Evolutionary conservation across 2,329 filamentous ascomycete genomes (phyloP), one percentile per base, ranked within the genome.

Genomic region (Penicillium crustosum): DNA sequence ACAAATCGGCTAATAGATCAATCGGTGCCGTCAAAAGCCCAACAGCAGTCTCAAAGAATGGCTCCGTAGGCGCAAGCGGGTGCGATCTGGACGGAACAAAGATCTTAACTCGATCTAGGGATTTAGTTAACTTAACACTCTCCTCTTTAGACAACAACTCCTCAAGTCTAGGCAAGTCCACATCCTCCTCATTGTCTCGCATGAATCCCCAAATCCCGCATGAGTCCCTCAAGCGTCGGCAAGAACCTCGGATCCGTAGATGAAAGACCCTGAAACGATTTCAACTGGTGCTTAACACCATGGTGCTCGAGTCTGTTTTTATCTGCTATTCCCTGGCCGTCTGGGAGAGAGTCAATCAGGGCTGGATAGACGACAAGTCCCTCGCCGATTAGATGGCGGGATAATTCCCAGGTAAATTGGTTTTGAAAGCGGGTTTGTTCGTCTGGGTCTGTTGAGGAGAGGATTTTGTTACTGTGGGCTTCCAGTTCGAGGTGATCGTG

Each of bases 11-110:
- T 27, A 87, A 58, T 51, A 77, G 78, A 68, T 87, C 85, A 19
- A 87, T 73, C 0, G 84, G 84, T 15, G 83, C 82, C 0, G 81
- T 74, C 70, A 87, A 58, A 19, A 87, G 62, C 0, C 81, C 83
- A 59, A 77, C 78, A 0, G 78, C 82, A 0, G 79, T 83, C 74
- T 86, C 83, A 62, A 85, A 86, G 0, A 81, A 82, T 9, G 83
- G 83, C 43, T 79, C 78, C 54, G 81, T 77, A 0, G 80, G 81
- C 6, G 79, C 77, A 19, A 66, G 70, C 0, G 82, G 82, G 68
- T 85, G 83, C 45, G 78, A 79, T 19, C 81, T 76, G 0, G 80
- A 72, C 1, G 83, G 83, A 2, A 81, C 78, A 66, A 86, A 82
- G 27, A 72, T 69, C 73, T 85, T 86, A 7, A 81, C 85, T 2